Evolutionary conservation across 2,329 filamentous ascomycete genomes (phyloP).

Genomic region (Diaporthe caulivora): DNA sequence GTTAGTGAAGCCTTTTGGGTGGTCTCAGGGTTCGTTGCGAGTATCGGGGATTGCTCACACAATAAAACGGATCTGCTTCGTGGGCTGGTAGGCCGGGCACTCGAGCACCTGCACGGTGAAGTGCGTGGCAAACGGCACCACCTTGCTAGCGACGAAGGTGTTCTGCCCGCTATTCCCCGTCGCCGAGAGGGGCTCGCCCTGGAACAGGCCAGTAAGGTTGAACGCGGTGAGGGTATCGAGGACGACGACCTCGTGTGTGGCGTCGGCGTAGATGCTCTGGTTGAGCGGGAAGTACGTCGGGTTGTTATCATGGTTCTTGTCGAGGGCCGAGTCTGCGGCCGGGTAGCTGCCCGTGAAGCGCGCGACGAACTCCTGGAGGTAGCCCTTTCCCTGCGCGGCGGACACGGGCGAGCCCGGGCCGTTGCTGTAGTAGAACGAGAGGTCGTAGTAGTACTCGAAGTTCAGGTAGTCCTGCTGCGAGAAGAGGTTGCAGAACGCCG

Average conservation of each 20-base stretch:
- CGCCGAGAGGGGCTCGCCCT: conserved; percentile 45
- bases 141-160: conserved; percentile 48
- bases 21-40: rapidly evolving
- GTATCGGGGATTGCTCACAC: conserved; percentile 44
- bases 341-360: conserved; percentile 49
- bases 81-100: conserved; percentile 47
- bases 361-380: conserved; percentile 50
- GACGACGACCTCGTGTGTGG: conserved; percentile 57
- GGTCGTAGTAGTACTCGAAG: conserved; percentile 58
- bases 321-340: conserved; percentile 46
- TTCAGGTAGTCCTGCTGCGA: conserved; percentile 56
- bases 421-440: conserved; percentile 51
- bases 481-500: conserved; percentile 56
- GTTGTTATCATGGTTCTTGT: conserved; percentile 53
- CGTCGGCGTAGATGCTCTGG: conserved; percentile 57
- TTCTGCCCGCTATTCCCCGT: conserved; percentile 43
- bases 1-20: neutral
- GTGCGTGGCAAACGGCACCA: conserved; percentile 49
- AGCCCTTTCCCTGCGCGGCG: conserved; percentile 49
- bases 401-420: conserved; percentile 50
- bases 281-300: conserved; percentile 57
- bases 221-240: conserved; percentile 49
- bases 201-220: conserved; percentile 49
- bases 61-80: conserved; percentile 50
- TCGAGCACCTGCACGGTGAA: conserved; percentile 51